phyloP scores from a whole-genome alignment of 2,329 filamentous ascomycete genomes.

The Arachnomyces sp. region DNA sequence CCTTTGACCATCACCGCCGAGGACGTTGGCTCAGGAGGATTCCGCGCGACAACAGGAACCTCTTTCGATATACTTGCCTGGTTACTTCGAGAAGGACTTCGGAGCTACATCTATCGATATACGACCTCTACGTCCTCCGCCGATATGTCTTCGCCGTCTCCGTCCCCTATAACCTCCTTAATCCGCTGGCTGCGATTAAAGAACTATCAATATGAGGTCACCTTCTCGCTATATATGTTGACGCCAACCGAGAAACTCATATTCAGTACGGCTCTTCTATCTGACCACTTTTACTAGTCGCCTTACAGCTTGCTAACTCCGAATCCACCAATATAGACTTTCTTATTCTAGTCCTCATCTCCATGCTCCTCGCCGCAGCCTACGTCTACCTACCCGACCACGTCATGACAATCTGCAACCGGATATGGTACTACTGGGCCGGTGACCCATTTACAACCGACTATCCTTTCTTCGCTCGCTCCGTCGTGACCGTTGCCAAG shows the following conservation, averaged over 20 bases:
- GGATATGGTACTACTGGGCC: conserved; percentile 90
- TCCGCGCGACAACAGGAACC: too few species aligned
- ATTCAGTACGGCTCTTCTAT: conserved; percentile 63
- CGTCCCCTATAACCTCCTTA: conserved; percentile 44
- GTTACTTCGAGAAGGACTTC: too few species aligned
- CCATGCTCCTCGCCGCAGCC: conserved; percentile 76
- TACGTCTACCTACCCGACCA: conserved; percentile 93
- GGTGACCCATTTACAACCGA: conserved; percentile 53
- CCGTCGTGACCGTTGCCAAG: conserved; percentile 1
- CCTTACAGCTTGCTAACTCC: conserved; percentile 2
- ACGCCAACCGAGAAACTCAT: conserved; percentile 93
- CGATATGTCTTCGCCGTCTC: conserved; percentile 25
- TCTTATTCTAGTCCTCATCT: conserved; percentile 80
- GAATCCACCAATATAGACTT: conserved; percentile 55
- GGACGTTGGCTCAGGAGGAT: too few species aligned
- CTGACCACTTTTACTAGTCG: neutral
- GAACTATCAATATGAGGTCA: conserved; percentile 97
- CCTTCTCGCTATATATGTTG: conserved; percentile 93
- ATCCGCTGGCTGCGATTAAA: conserved; percentile 87
- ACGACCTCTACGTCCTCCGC: neutral
- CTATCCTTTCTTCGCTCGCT: conserved; percentile 7
- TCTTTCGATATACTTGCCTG: too few species aligned
- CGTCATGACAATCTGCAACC: conserved; percentile 69
- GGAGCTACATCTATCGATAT: neutral
- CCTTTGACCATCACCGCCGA: too few species aligned